Evolutionary conservation across 2,329 filamentous ascomycete species (phyloP), one percentile per base, ranked within the genome.

Genomic region (Elsinoe arachidis): DNA sequence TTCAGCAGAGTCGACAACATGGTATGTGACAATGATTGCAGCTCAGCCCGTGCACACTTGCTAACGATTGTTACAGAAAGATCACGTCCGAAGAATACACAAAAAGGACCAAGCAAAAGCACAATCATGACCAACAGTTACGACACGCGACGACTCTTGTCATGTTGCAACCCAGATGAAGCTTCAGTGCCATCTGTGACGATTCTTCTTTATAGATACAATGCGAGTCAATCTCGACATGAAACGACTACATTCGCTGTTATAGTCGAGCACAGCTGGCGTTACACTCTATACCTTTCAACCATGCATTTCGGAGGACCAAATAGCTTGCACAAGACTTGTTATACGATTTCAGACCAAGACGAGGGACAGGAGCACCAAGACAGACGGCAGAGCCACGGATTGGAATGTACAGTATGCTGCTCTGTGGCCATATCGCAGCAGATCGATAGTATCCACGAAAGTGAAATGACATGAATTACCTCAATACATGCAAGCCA

Each of bases 1-100:
- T 84, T 84, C 65, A 82, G 79, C 66, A 73, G 81, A 33, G 77
- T 82, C 21, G 81, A 84, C 65, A 84, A 84, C 61, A 84, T 84
- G 81, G 75, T 78, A 68, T 65, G 73, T 33, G 23, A 47, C 7
- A n/a, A 5, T 51, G 14, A n/a, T 7, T 11, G 35, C 26, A 54
- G 10, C 3, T 19, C 12, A 35, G n/a, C 2, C 11, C 11, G 26
- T 15, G 12, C 46, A 14, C 39, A 38, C 23, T 38, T 58, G 52
- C 58, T 61, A 41, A 58, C 46, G 26, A 41, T 30, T 5, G 17
- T 7, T 37, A 15, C 56, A 64, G 63, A 63, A 63, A 52, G 63
- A 64, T 55, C 63, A 64, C 43, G 63, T 64, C 17, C 59, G 63
- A 39, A 58, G 63, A 57, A 61, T 64, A 21, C 63, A 64, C 58